A percentile compares a stretch with the other conserved stretches of the same genome.
Conservation (phyloP, 2,329 filamentous ascomycete species). For the Cytospora paraplurivora region DNA sequence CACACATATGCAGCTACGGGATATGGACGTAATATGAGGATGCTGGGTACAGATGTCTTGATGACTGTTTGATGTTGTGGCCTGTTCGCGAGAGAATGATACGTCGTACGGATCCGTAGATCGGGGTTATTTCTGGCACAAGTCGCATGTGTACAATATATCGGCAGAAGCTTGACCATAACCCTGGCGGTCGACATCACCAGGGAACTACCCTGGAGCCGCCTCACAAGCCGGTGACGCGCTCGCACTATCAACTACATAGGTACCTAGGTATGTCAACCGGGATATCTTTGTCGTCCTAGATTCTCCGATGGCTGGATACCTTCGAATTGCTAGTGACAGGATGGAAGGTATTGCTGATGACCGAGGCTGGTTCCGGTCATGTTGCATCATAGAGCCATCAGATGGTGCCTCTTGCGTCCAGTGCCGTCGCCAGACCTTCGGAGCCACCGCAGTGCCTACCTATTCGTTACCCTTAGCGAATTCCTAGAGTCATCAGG, state of each 20-base stretch:
- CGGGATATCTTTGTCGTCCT: background rate
- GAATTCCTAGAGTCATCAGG: background rate
- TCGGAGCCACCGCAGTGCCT: background rate
- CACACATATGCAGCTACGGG: background rate
- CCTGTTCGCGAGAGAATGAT: no score
- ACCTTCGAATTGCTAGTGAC: background rate
- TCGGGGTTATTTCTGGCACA: no score
- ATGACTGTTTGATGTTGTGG: no score
- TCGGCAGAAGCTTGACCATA: background rate
- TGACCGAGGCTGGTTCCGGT: background rate
- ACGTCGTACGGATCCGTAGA: no score
- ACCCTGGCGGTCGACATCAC: background rate
- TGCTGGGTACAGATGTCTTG: no score
- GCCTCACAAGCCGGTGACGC: conserved; percentile 1
- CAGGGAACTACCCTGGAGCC: background rate
- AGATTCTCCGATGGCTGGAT: no score
- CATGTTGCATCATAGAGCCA: no score
- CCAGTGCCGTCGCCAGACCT: background rate
- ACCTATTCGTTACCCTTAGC: no score
- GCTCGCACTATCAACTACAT: background rate
- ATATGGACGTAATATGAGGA: no score
- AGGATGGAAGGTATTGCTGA: background rate
- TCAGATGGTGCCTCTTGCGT: background rate
- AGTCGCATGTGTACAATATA: background rate
- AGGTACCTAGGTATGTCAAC: background rate